Base-by-base conservation (phyloP, 1,284 basidiomycete genomes). In the Melampsora americana region DNA sequence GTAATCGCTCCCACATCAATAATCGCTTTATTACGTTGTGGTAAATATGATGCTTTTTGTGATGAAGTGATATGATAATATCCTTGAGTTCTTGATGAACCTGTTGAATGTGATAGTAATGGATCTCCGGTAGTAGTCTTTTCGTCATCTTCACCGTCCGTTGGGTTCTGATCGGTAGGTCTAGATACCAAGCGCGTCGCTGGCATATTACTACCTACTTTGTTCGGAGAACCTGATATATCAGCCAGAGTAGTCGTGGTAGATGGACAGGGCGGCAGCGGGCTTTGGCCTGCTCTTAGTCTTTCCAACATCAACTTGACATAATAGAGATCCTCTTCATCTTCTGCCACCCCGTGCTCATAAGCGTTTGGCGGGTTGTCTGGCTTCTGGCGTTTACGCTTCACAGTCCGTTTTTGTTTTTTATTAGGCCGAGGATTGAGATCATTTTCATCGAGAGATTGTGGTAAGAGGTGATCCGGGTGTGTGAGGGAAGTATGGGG, bases 271-370 rank as follows among this genome's bases (percentile, higher is more conserved):
- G 79, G 79, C 11, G 80, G 80, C 23, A 79, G 77, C 28, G 79
- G 62, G n/a, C 77, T 68, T 44, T 80, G 69, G 18, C 82, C 83
- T 5, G 72, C 60, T 1, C 77, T 78, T 5, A 83, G 78, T 26
- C 84, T 84, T 71, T 85, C 83, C 12, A 88, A 82, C 0, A 88
- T 90, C 66, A 94, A 86, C 78, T 89, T 89, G 68, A 91, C 86
- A 83, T 89, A 95, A 84, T 90, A 96, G 39, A 92, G 83, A 81
- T 99, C 95, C 82, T 99, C 95, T 79, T 94, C 94, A 82, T 97
- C 93, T 53, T 89, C 87, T 74, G 90, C 90, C 7, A 95, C 80
- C 9, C 84, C 85, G 2, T 81, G 79, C 16, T 85, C 84, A 66
- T 88, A 85, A 0, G 87, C 87, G 82, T 92, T 88, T 16, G 85